Conservation (phyloP, 73 alveolate genomes). For the Tetrahymena thermophila region DNA sequence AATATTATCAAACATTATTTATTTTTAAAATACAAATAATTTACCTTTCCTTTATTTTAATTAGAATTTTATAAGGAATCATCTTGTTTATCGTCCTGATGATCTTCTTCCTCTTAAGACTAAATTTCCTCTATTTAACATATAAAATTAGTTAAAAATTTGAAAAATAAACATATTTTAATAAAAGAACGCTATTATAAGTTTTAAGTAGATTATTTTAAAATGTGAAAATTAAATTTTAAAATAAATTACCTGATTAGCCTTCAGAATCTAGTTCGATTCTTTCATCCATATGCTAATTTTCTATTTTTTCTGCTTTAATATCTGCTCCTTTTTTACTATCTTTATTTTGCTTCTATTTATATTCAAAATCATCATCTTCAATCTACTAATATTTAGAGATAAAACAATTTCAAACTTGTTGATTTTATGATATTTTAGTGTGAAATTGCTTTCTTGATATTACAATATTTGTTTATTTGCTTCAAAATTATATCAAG, state of each 20-base stretch:
- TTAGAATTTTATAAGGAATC: neutral
- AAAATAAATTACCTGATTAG: neutral
- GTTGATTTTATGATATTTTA: neutral
- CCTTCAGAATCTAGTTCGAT: slow-evolving; percentile 38
- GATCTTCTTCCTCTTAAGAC: neutral
- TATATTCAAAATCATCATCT: neutral
- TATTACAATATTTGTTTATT: neutral
- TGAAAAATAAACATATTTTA: no score
- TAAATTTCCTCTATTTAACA: neutral
- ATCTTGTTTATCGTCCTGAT: neutral
- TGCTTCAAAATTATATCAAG: neutral
- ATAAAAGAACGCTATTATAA: no score
- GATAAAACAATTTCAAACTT: neutral
- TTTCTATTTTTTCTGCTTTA: slow-evolving; percentile 25
- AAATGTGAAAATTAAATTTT: neutral
- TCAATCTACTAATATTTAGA: neutral
- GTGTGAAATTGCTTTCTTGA: neutral
- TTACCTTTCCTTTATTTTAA: neutral
- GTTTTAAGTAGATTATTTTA: neutral
- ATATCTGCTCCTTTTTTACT: slow-evolving; percentile 11
- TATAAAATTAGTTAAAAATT: neutral
- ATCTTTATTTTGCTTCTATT: neutral
- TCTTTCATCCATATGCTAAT: slow-evolving; percentile 41
- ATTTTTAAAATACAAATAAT: neutral
- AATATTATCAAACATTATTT: neutral